Evolutionary conservation across 2,329 filamentous ascomycete species (phyloP), one percentile per base, ranked within the genome.

Genomic region (Metarhizium brunneum): DNA sequence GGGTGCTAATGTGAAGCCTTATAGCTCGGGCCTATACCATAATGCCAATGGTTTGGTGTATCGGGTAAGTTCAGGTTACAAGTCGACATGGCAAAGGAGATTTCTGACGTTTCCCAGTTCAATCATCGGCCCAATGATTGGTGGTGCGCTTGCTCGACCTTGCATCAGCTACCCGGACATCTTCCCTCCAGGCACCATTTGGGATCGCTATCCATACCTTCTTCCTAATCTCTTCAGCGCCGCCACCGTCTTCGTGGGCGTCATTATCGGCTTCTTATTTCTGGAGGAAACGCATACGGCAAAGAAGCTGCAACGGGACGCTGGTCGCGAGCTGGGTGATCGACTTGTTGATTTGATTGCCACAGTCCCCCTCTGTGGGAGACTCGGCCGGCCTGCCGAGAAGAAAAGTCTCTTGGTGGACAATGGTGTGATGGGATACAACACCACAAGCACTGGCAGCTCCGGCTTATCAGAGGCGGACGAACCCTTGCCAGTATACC

Each of bases 1-100:
- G 64, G 49, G 3, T 14, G 29, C 29, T 36, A 16, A 32, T 54
- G 49, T 7, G 32, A 25, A 25, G 25, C 20, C 30, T 20, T 54
- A 56, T 58, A 91, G 88, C 92, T 62, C 89, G 90, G 64, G 94
- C 92, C 52, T 99, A 95, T 73, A 90, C 92, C 13, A 92, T 97
- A 63, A 96, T 99, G 91, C 94, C 94, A 6, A 90, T 96, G 68
- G 90, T 97, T 30, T 99, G 94, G 94, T 96, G 92, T 68, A 80
- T 99, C 66, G 94, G 94, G 78, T 90, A 76, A 73, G 78, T 73
- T 43, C 8, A 40, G 20, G 13, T 11, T 14, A 1, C 16, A 42
- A n/a, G 3, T 30, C 20, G 8, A 29, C n/a, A 8, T 47, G 36
- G 50, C 51, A 32, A 29, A 47, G 42, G 25, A 51, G 54, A 13